Base-by-base conservation (phyloP, 352 stramenopile genomes). In the Phytopythium chamaehyphon region DNA sequence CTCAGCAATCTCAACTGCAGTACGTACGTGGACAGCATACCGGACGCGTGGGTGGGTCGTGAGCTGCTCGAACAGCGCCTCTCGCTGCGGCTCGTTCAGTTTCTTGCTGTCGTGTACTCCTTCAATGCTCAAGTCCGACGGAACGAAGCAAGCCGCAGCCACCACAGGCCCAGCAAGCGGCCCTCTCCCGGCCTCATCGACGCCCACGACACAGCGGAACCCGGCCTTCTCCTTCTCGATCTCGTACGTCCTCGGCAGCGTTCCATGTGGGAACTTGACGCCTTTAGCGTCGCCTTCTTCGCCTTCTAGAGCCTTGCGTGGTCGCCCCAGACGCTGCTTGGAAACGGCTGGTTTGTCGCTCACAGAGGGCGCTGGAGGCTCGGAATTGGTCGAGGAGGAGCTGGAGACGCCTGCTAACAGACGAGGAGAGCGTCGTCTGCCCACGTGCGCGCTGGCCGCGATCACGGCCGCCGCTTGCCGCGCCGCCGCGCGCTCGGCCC, bases 101-200 rank as follows among this genome's bases (percentile, higher is more conserved):
- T 96, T 91, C 66, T 99, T 99, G 58, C 85, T 98, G 76, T 99
- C 96, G 51, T 88, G 73, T 37, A 99, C 80, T 33, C 93, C 95
- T 0, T 73, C 55, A 37, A 98, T 79, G 23, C 45, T 52, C 51
- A 98, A 87, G n/a, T 92, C 66, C 33, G 77, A 35, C 11, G 85
- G 81, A 18, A 93, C 68, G 40, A 81, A 74, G 45, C 81, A 93
- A 23, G 80, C 83, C 0, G 76, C 84, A 1, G 80, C 86, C 14
- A 94, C 86, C 6, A 96, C 85, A 9, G 84, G 95, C 24, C 96
- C 96, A 10, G 95, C 95, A 18, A 99, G 66, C 15, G 96, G 96
- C 12, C 97, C 97, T 40, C 96, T 75, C 4, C 96, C 96, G 7
- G 96, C 97, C 68, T 99, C 96, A 70, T 99, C 96, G 35, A 98